A percentile compares a stretch with the other conserved stretches of the same genome.
Evolutionary conservation across 306 rosid species (phyloP).

Genomic region (Castanea mollissima): DNA sequence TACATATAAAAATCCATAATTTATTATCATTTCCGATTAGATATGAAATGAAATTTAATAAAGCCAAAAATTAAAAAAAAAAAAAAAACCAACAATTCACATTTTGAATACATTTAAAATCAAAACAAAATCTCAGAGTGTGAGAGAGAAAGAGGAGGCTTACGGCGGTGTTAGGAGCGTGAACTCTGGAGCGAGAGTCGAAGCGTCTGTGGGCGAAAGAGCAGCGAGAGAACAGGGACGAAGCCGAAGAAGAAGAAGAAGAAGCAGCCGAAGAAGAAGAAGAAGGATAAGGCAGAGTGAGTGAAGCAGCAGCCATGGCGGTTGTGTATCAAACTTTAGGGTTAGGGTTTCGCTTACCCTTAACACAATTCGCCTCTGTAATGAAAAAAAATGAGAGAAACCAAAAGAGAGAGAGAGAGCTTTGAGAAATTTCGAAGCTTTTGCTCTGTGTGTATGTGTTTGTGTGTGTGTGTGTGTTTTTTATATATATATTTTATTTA

Average conservation of each 20-base stretch:
- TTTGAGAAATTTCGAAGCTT: not conserved
- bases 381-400: no score
- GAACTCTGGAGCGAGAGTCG: constrained; percentile 34
- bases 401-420: constrained; percentile 3
- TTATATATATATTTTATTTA: not conserved
- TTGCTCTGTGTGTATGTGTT: no score
- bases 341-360: not conserved
- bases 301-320: constrained; percentile 69
- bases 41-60: not conserved
- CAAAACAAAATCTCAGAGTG: not conserved
- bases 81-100: not conserved
- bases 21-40: not conserved
- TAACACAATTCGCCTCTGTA: no score
- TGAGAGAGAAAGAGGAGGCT: not conserved
- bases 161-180: constrained; percentile 40
- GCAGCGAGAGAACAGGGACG: constrained; percentile 35
- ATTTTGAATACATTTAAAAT: not conserved
- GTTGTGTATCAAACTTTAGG: not conserved
- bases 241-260: constrained; percentile 22
- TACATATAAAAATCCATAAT: no score
- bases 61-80: not conserved
- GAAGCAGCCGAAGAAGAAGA: constrained; percentile 25
- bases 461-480: not conserved
- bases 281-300: constrained; percentile 39
- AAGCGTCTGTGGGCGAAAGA: constrained; percentile 20